phyloP scores from a whole-genome alignment of 768 basidiomycete genomes.

The Leucosporidium scottii region DNA sequence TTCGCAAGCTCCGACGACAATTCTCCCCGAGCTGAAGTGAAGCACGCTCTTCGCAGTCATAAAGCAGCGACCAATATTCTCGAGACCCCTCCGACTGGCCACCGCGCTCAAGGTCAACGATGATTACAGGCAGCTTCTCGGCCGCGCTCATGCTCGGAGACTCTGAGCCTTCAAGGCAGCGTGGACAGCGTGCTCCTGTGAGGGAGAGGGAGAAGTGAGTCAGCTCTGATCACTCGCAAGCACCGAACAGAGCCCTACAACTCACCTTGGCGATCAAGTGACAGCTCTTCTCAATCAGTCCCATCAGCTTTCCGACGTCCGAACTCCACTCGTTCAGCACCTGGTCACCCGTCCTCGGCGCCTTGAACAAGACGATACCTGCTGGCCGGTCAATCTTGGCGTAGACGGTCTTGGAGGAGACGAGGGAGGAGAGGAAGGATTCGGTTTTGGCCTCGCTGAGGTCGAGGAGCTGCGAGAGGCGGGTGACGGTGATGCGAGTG shows the following conservation, averaged over 20 bases:
- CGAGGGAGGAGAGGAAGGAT: conserved; percentile 76
- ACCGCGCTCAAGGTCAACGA: too few species aligned
- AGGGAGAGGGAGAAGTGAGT: background rate
- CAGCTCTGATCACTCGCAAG: background rate
- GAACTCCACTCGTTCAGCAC: conserved; percentile 98
- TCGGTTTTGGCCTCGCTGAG: conserved; percentile 75
- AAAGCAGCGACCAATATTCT: too few species aligned
- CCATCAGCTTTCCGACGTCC: conserved; percentile 83
- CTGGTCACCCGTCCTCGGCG: conserved; percentile 69
- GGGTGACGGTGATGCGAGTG: conserved; percentile 75
- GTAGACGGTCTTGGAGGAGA: conserved; percentile 85
- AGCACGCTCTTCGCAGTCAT: too few species aligned
- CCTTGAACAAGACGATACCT: conserved; percentile 80
- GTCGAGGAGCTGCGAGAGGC: conserved; percentile 80
- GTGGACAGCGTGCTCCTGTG: conserved; percentile 31
- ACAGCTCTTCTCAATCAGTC: conserved; percentile 94
- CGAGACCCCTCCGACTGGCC: too few species aligned
- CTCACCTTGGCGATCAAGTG: conserved; percentile 47
- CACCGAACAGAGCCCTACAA: background rate
- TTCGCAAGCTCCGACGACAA: too few species aligned
- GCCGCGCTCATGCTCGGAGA: too few species aligned
- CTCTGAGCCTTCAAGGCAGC: conserved; percentile 1
- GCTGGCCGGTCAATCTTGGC: conserved; percentile 87
- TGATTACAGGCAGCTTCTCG: too few species aligned
- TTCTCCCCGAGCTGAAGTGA: too few species aligned